Percentiles rank a stretch among this genome's conserved stretches.
Evolutionary conservation across 1,284 basidiomycete genomes (phyloP).

Genomic region (Phenoliferia sp.): DNA sequence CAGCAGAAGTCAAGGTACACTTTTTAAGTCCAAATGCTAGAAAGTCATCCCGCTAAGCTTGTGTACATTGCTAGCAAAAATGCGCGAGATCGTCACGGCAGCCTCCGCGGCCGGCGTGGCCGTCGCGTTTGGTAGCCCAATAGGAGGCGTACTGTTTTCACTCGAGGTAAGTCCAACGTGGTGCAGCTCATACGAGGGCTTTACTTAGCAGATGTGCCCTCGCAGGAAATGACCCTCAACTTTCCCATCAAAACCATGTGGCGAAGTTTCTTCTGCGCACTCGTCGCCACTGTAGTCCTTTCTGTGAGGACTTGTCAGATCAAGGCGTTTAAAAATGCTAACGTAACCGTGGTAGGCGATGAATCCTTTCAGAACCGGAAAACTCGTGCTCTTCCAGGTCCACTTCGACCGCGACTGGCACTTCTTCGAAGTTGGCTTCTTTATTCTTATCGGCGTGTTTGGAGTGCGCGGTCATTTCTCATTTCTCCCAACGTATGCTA

Average conservation of each 20-base stretch:
- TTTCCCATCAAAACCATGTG: conserved; percentile 99
- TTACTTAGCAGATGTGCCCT: background rate
- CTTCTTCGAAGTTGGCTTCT: conserved; percentile 93
- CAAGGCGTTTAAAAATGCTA: background rate
- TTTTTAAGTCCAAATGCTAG: no score
- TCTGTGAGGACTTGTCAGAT: conserved; percentile 57
- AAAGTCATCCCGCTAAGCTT: background rate
- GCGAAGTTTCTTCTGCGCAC: conserved; percentile 92
- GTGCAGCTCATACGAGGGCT: background rate
- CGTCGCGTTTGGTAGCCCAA: conserved; percentile 94
- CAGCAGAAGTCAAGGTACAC: conserved; percentile 75
- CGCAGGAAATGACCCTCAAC: conserved; percentile 91
- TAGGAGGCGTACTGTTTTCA: conserved; percentile 90
- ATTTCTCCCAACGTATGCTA: background rate
- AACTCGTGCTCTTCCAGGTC: conserved; percentile 95
- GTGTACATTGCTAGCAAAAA: conserved; percentile 63
- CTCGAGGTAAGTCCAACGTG: conserved; percentile 48
- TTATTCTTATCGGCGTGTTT: conserved; percentile 85
- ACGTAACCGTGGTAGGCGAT: conserved; percentile 60
- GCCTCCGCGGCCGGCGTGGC: conserved; percentile 96
- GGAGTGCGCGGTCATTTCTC: conserved; percentile 57
- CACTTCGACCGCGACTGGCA: conserved; percentile 98
- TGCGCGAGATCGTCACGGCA: conserved; percentile 90
- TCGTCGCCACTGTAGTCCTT: conserved; percentile 92
- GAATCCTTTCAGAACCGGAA: conserved; percentile 97